phyloP scores from a whole-genome alignment of 139 green algal genomes.

The Coccomyxa sp. region DNA sequence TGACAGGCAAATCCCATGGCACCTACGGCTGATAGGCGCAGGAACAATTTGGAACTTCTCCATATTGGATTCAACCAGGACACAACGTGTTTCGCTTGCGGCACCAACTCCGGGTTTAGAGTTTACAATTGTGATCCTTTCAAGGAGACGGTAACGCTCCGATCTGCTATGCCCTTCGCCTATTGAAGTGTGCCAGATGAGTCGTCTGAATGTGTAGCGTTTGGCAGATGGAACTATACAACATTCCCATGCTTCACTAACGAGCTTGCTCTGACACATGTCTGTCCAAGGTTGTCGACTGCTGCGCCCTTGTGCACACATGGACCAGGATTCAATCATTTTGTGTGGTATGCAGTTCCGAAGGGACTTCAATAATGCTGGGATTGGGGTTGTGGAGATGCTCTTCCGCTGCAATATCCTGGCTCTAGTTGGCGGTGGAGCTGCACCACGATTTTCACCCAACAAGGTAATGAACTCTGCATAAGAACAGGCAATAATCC shows the following conservation, averaged over 20 bases:
- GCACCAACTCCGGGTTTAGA: constrained; percentile 75
- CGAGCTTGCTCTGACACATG: background rate
- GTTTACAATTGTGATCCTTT: constrained; percentile 93
- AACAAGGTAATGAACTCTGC: constrained; percentile 59
- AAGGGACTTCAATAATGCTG: constrained; percentile 71
- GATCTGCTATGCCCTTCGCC: background rate
- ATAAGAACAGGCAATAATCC: too few relatives aligned
- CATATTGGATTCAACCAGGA: constrained; percentile 80
- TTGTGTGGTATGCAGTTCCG: constrained; percentile 61
- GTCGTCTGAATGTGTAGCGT: background rate
- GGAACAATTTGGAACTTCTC: constrained; percentile 18
- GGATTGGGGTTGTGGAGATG: constrained; percentile 90
- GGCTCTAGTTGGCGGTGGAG: constrained; percentile 87
- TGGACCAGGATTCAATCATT: background rate
- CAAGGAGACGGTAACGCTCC: constrained; percentile 70
- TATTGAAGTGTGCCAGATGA: background rate
- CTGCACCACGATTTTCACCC: constrained; percentile 68
- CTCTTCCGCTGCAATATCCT: constrained; percentile 96
- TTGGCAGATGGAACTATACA: too few relatives aligned
- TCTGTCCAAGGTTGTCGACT: background rate
- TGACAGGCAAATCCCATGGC: background rate
- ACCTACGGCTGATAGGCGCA: background rate
- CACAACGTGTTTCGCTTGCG: constrained; percentile 79
- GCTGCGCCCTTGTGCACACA: background rate
- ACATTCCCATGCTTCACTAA: background rate